A percentile compares a stretch with the other conserved stretches of the same genome.
Conservation (phyloP, 78 protist genomes). For the Tieghemostelium lacteum region DNA sequence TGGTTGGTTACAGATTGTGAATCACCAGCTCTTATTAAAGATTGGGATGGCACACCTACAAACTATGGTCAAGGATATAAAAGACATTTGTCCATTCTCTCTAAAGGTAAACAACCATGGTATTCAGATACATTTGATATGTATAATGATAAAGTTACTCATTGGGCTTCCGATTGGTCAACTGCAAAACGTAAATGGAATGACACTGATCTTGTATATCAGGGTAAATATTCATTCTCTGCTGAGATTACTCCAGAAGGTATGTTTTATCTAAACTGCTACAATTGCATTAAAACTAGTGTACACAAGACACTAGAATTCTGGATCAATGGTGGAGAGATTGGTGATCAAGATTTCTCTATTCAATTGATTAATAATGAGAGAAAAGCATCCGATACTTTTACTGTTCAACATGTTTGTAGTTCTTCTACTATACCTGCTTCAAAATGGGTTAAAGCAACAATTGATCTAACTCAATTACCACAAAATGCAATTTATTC, state of each 20-base stretch:
- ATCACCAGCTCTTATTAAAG: constrained; percentile 31
- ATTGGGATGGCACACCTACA: constrained; percentile 28
- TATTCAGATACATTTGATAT: constrained; percentile 45
- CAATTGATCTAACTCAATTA: constrained; percentile 1
- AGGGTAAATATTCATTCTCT: constrained; percentile 7
- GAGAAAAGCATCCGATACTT: constrained; percentile 3
- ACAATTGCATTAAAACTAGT: constrained; percentile 35
- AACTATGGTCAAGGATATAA: constrained; percentile 30
- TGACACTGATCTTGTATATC: not conserved
- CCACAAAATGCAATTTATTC: constrained; percentile 10
- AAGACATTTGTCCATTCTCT: not conserved
- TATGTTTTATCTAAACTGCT: constrained; percentile 34
- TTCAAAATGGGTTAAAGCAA: constrained; percentile 16
- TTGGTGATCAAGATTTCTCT: constrained; percentile 33
- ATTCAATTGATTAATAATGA: not conserved
- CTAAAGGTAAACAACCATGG: constrained; percentile 11
- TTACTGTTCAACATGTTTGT: not conserved
- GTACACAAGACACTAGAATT: constrained; percentile 33
- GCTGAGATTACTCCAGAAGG: not conserved
- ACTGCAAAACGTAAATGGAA: not conserved
- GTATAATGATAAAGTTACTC: constrained; percentile 48
- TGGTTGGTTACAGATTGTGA: constrained; percentile 50
- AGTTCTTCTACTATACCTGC: constrained; percentile 4
- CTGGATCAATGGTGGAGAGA: constrained; percentile 27
- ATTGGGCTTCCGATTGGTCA: constrained; percentile 70